Evolutionary conservation across 2,329 filamentous ascomycete genomes (phyloP).

Genomic region (Penicillium sclerotigenum): DNA sequence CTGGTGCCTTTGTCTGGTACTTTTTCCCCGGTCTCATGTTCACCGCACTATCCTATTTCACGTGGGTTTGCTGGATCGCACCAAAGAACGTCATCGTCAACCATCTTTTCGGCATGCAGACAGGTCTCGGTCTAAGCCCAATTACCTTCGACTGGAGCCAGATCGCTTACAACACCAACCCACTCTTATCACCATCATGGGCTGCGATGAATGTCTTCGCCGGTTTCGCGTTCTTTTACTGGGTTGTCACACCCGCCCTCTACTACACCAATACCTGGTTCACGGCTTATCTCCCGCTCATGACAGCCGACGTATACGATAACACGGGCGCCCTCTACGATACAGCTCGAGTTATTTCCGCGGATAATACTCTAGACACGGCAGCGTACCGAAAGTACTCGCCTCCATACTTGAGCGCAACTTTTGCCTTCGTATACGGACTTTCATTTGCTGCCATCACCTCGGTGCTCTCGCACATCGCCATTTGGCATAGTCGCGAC

Average conservation of each 20-base stretch:
- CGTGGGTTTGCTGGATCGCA: constrained; percentile 51
- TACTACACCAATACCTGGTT: constrained; percentile 34
- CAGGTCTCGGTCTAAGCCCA: constrained; percentile 29
- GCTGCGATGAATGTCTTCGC: constrained; percentile 40
- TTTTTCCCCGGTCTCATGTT: constrained; percentile 54
- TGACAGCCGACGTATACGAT: constrained; percentile 29
- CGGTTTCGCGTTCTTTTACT: constrained; percentile 38
- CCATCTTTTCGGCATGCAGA: constrained; percentile 45
- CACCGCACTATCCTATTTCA: constrained; percentile 49
- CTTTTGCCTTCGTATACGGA: constrained; percentile 54
- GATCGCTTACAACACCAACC: constrained; percentile 34
- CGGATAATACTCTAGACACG: constrained; percentile 54
- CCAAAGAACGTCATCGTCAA: constrained; percentile 49
- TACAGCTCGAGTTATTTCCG: constrained; percentile 55
- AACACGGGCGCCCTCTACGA: constrained; percentile 56
- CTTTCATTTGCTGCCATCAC: constrained; percentile 63
- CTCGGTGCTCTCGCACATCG: constrained; percentile 42
- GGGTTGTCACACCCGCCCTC: constrained; percentile 34
- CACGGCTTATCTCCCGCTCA: constrained; percentile 30
- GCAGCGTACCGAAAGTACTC: constrained; percentile 62
- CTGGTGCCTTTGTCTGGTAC: constrained; percentile 43
- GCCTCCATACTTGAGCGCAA: constrained; percentile 59
- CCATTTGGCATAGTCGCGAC: constrained; percentile 30
- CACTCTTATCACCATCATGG: constrained; percentile 39
- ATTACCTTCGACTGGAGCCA: constrained; percentile 38